Conservation (phyloP, 2,329 filamentous ascomycete genomes). For the Stachybotrys chartarum region DNA sequence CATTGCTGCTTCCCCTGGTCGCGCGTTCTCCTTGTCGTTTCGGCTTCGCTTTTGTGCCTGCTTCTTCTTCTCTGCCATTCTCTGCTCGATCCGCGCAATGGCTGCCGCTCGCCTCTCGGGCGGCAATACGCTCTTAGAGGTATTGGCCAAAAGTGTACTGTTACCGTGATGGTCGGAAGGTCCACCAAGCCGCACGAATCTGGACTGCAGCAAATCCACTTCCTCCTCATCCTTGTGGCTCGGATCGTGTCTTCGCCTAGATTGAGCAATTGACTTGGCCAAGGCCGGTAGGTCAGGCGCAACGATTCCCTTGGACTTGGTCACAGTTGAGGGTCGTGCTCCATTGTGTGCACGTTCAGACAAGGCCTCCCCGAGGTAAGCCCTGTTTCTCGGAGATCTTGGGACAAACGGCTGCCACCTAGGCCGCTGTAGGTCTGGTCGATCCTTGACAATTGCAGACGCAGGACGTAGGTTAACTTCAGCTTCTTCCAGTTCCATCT, state of each 20-base stretch:
- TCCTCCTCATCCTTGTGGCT: slow-evolving; percentile 20
- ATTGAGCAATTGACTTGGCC: slow-evolving; percentile 13
- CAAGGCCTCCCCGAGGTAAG: slow-evolving; percentile 25
- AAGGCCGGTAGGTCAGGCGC: slow-evolving; percentile 19
- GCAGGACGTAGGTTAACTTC: not conserved
- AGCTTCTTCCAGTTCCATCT: slow-evolving; percentile 7
- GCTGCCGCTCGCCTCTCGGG: slow-evolving; percentile 47
- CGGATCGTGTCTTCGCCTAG: slow-evolving; percentile 10
- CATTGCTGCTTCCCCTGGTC: slow-evolving; percentile 14
- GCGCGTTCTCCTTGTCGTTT: slow-evolving; percentile 46
- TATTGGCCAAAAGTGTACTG: slow-evolving; percentile 26
- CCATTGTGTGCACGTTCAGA: slow-evolving; percentile 21
- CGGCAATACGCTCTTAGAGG: slow-evolving; percentile 36
- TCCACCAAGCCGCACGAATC: slow-evolving; percentile 37
- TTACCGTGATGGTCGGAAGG: slow-evolving; percentile 20
- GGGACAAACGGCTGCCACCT: slow-evolving; percentile 35
- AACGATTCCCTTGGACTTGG: slow-evolving; percentile 13
- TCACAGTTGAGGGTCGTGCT: slow-evolving; percentile 13
- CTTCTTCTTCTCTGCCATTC: slow-evolving; percentile 42
- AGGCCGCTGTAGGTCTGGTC: slow-evolving; percentile 22
- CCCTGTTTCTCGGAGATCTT: slow-evolving; percentile 30
- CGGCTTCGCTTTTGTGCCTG: slow-evolving; percentile 19
- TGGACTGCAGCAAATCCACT: slow-evolving; percentile 38
- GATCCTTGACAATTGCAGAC: slow-evolving; percentile 7
- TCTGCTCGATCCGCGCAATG: slow-evolving; percentile 46